These are phyloP conservation scores for Penicillium sp. DNA, from an alignment of 2,329 filamentous ascomycete genomes.

Conservation along the genomic window DNA sequence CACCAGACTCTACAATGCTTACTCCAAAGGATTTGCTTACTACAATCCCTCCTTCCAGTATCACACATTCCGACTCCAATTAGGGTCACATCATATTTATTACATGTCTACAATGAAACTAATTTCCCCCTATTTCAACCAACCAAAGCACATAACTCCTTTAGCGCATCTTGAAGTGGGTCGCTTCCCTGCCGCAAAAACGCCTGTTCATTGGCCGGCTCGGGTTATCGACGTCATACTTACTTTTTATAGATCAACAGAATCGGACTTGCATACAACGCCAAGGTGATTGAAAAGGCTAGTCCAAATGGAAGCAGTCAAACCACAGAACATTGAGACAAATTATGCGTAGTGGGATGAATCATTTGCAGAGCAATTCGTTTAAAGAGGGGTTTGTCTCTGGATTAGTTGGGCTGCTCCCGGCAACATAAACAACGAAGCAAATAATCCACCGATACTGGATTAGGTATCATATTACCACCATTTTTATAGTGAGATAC, in stretches of 20 bases:
- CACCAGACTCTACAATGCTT: background rate
- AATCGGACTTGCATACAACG: background rate
- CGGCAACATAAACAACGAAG: background rate
- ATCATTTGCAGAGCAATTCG: background rate
- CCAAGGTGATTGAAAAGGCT: background rate
- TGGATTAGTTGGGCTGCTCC: background rate
- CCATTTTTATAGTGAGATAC: background rate
- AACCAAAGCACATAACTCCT: background rate
- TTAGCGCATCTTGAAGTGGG: background rate
- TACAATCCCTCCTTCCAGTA: too few species aligned
- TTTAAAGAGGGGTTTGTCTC: background rate
- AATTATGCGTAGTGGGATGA: background rate
- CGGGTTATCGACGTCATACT: slow-evolving; percentile 11
- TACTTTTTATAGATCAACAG: background rate
- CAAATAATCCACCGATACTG: background rate
- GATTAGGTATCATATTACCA: background rate
- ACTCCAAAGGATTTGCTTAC: background rate
- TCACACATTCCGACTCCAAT: too few species aligned
- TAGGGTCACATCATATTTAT: too few species aligned
- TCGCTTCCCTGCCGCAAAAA: background rate
- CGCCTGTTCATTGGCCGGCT: slow-evolving; percentile 5
- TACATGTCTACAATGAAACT: background rate
- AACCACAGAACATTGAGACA: background rate
- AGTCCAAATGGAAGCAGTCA: background rate
- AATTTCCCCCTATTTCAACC: background rate